Evolutionary conservation across 1,284 basidiomycete species (phyloP), one percentile per base, ranked within the genome.

Genomic region (Athelia psychrophila): DNA sequence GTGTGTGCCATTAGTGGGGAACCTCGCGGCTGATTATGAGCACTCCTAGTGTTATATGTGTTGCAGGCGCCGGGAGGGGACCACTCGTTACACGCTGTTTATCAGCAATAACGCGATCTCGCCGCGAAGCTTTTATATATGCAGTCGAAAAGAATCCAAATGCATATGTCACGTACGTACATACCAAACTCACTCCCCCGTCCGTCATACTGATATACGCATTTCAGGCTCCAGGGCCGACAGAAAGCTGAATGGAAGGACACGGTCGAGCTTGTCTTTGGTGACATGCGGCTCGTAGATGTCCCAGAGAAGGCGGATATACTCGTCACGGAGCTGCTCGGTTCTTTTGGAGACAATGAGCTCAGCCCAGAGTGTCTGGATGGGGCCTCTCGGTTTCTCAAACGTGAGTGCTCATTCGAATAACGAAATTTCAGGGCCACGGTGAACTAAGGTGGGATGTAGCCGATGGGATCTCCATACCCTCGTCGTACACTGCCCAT

Each of bases 291-390:
- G 20, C 75, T 76, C 5, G 72, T 95, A 20, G 76, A 86, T 2
- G 73, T 96, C 0, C 88, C 91, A 0, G 93, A 97, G 57, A 79
- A 83, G 56, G 94, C 88, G 16, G 97, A 99, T 67, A 93, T 99
- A 55, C 78, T 99, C 49, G 88, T 99, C 60, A 96, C 92, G 71
- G 97, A 99, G 71, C 80, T 99, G 18, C 71, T 99, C 55, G 97
- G 97, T 3, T 95, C 92, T 8, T 99, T 99, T 71, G 97, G 96
- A 3, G 97, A 99, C 71, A 99, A 99, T 59, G 97, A 99, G 69
- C 83, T 99, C 42, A 95, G 93, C 64, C 97, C 97, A 0, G 97
- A 99, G 69, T 98, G 95, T 70, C 75, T 98, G 27, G 95, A 98
- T 67, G 95, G 95, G n/a, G 95, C 91, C 16, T 86, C 90, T 81